Evolutionary conservation across 1,139 yeast species (phyloP).

Genomic region (Williopsis jadinii): DNA sequence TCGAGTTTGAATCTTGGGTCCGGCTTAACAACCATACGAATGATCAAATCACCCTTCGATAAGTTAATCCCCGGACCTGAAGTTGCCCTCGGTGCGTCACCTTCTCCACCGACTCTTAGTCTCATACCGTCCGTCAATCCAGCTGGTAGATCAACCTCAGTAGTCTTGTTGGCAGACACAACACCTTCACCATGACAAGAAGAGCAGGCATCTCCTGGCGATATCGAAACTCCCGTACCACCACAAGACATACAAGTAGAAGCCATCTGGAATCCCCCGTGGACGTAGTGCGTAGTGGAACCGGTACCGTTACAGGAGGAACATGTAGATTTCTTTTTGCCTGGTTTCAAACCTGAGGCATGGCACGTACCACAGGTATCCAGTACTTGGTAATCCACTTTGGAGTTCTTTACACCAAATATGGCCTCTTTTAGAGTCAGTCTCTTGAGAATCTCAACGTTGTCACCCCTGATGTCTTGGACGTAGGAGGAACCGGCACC

Average conservation of each 20-base stretch:
- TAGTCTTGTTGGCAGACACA: conserved; percentile 54
- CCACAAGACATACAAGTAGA: conserved; percentile 84
- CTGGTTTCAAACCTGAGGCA: conserved; percentile 79
- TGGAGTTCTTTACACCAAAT: conserved; percentile 60
- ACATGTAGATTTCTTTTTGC: conserved; percentile 75
- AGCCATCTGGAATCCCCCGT: conserved; percentile 96
- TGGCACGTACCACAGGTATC: conserved; percentile 75
- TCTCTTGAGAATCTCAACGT: conserved; percentile 71
- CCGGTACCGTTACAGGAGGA: conserved; percentile 92
- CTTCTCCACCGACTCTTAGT: conserved; percentile 79
- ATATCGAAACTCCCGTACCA: conserved; percentile 80
- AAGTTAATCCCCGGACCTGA: conserved; percentile 56
- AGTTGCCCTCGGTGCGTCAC: conserved; percentile 78
- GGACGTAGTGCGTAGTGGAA: conserved; percentile 72
- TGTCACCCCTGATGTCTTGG: conserved; percentile 83
- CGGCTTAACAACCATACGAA: conserved; percentile 69
- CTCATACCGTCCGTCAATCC: conserved; percentile 87
- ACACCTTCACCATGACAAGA: conserved; percentile 91
- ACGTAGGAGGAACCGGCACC: conserved; percentile 34
- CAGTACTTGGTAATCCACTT: conserved; percentile 65
- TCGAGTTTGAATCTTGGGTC: conserved; percentile 66
- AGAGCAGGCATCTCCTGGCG: conserved; percentile 62
- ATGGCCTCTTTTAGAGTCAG: conserved; percentile 83
- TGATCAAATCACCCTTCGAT: conserved; percentile 79
- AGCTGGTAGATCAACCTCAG: conserved; percentile 78